Base-by-base conservation (phyloP, 2,329 filamentous ascomycete genomes). In the Chaetomiaceae sp. region DNA sequence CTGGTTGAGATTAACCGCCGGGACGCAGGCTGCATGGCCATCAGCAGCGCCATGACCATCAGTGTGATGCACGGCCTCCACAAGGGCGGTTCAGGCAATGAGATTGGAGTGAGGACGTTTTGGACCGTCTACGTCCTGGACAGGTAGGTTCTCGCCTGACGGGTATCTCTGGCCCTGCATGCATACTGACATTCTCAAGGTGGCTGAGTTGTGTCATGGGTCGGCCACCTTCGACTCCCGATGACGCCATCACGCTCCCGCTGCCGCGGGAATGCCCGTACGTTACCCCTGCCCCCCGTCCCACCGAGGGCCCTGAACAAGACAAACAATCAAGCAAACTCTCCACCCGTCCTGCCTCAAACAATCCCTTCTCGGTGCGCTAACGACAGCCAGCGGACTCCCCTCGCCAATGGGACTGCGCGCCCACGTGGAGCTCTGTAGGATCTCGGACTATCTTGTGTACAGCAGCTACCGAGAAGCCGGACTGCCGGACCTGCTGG, bases 101-200 rank as follows among this genome's bases (percentile, higher is more conserved):
- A 77, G 57, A 60, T 61, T 19, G 69, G 68, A 1, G 76, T 73
- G 55, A 64, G 75, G 31, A 65, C 73, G 5, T 77, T 78, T 48
- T 78, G 75, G 75, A 78, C 74, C 0, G 65, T 77, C 2, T 78
- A 76, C 50, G 67, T 74, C n/a, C 60, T 78, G 13, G 74, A 78
- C 55, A 67, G 74, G 40, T 77, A 65, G 63, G 56, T 10, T 2
- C 23, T 6, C 14, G 7, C 14, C 30, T 33, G 14, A 5, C 30
- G 14, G 10, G 30, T n/a, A 2, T 7, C 2, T 12, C 2, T 33
- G 8, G 14, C 12, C 12, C 30, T n/a, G n/a, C n/a, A n/a, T n/a
- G 10, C 9, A 12, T 33, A n/a, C 44, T 54, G n/a, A 56, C 30
- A 5, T 38, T 9, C 20, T n/a, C 5, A 25, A 65, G 65, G 27